Evolutionary conservation across 345 rosid genomes (phyloP), one percentile per base, ranked within the genome.

Genomic region (Erysimum cheiranthoides): DNA sequence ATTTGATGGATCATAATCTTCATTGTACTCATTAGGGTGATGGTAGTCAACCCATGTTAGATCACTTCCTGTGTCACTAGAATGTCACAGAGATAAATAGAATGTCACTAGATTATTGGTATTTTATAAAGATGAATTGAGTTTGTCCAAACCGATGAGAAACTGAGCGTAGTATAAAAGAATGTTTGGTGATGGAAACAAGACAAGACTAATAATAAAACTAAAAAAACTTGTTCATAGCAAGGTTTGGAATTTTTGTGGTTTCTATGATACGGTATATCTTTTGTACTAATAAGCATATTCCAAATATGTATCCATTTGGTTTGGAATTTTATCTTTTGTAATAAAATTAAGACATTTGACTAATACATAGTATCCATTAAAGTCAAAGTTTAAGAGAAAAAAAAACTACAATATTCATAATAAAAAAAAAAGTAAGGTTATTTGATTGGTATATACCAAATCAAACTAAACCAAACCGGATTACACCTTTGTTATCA

Each of bases 401-500:
- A 32, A 32, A 32, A 0, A 4, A 32, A 32, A 4, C 6, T 5
- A 32, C 35, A 32, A 32, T 5, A 5, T 32, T 32, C 35, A 32
- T 32, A 5, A 5, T 32, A 32, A 32, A 32, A 21, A 21, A 21
- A 21, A 21, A 21, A 1, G 25, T 40, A 4, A 13, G 16, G 47
- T 2, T 13, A 42, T 42, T 14, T 42, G 7, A 42, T 5, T 13
- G 47, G 47, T 42, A 42, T 42, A 42, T 12, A 59, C 74, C 66
- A n/a, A 25, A 57, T 1, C 25, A 65, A 32, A 52, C 3, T 31
- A 27, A 45, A 45, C 39, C 4, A 21, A 52, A 38, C 72, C 50
- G 17, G 31, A 57, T 30, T 10, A 25, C 31, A 46, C 61, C 16
- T 54, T 21, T n/a, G 56, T 50, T 31, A 68, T 28, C 25, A 76